phyloP scores from a whole-genome alignment of 2,329 filamentous ascomycete genomes.

The Aureobasidium sp. region DNA sequence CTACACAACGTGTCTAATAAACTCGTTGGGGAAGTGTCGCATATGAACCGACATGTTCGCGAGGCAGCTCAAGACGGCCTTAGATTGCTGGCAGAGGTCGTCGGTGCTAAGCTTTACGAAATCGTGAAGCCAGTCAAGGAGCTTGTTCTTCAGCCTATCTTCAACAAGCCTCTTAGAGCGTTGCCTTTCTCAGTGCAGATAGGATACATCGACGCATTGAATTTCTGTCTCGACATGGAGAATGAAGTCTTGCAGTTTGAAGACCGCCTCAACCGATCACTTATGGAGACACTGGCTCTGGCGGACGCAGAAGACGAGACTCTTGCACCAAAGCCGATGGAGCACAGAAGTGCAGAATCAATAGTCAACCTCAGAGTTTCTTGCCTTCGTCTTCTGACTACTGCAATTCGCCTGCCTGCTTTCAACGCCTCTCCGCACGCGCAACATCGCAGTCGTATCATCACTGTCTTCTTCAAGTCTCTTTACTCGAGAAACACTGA shows the following conservation, averaged over 20 bases:
- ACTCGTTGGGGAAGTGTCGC: slow-evolving; percentile 79
- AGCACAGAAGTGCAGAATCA: slow-evolving; percentile 90
- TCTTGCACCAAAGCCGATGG: slow-evolving; percentile 81
- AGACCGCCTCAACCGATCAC: slow-evolving; percentile 77
- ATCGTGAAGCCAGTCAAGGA: slow-evolving; percentile 86
- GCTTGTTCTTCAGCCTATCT: slow-evolving; percentile 80
- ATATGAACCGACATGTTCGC: slow-evolving; percentile 93
- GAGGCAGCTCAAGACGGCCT: slow-evolving; percentile 77
- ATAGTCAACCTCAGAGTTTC: slow-evolving; percentile 88
- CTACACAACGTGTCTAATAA: slow-evolving; percentile 72
- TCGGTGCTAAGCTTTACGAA: slow-evolving; percentile 74
- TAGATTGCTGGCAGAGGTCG: slow-evolving; percentile 68
- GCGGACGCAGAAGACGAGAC: slow-evolving; percentile 93
- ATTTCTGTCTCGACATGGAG: slow-evolving; percentile 85
- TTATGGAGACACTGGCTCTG: slow-evolving; percentile 88
- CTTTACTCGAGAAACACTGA: slow-evolving; percentile 87
- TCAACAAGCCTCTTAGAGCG: slow-evolving; percentile 86
- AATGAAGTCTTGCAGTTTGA: slow-evolving; percentile 86
- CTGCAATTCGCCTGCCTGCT: slow-evolving; percentile 86
- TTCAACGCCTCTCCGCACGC: slow-evolving; percentile 68
- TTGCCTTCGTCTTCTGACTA: slow-evolving; percentile 86
- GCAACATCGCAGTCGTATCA: slow-evolving; percentile 54
- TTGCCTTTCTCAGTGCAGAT: slow-evolving; percentile 94
- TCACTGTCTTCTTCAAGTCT: slow-evolving; percentile 96
- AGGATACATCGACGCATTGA: slow-evolving; percentile 95